A percentile compares a stretch with the other conserved stretches of the same genome.
Evolutionary conservation across 2,329 filamentous ascomycete species (phyloP).

Genomic region (Botrytis sinoallii): DNA sequence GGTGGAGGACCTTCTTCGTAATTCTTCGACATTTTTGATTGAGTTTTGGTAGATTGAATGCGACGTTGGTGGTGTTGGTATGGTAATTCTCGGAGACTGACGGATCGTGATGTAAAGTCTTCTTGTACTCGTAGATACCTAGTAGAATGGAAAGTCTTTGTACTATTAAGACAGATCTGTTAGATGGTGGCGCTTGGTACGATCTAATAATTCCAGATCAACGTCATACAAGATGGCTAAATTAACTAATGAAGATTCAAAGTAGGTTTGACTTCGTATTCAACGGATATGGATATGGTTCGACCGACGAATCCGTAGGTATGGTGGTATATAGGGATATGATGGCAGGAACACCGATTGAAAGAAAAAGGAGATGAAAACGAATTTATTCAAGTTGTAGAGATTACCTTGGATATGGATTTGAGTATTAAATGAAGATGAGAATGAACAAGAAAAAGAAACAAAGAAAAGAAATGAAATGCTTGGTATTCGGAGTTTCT

Average conservation of each 20-base stretch:
- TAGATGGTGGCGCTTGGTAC: conserved; percentile 2
- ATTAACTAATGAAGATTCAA: not conserved
- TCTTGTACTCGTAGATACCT: not conserved
- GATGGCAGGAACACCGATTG: not conserved
- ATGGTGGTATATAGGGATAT: not conserved
- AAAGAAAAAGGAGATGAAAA: not conserved
- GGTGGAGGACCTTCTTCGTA: conserved; percentile 29
- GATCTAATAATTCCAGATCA: not conserved
- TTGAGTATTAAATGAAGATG: not conserved
- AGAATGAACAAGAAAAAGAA: not conserved
- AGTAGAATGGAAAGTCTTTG: not conserved
- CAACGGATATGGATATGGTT: not conserved
- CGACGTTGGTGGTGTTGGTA: not conserved
- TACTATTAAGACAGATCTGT: not conserved
- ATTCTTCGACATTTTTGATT: conserved; percentile 25
- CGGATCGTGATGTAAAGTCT: not conserved
- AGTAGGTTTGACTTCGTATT: not conserved
- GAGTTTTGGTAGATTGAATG: not conserved
- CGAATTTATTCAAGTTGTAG: not conserved
- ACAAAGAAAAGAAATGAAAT: not conserved
- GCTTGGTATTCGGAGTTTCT: not conserved
- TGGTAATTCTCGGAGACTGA: not conserved
- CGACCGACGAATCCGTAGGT: not conserved
- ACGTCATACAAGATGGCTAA: conserved; percentile 4
- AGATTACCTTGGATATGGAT: not conserved